Conservation (phyloP, 2,329 filamentous ascomycete genomes). For the Trichoderma endophyticum region DNA sequence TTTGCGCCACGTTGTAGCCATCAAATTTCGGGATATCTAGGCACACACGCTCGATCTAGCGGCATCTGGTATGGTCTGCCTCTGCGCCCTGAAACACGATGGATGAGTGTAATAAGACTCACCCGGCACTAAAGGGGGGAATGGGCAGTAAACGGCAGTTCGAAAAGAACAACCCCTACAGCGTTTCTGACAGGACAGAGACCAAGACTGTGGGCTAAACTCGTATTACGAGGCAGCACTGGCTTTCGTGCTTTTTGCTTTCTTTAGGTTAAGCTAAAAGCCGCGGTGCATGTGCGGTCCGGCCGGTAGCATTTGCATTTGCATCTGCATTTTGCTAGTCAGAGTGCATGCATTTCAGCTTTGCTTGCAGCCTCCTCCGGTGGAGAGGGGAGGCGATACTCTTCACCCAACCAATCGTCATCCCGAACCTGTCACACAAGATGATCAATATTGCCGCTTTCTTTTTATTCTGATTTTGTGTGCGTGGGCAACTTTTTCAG, state of each 20-base stretch:
- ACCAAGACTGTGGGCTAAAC: not conserved
- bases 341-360: not conserved
- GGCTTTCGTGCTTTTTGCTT: not conserved
- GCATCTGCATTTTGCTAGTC: not conserved
- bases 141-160: constrained; percentile 7
- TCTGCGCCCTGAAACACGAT: constrained; percentile 19
- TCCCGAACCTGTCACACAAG: not conserved
- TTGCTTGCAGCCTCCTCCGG: not conserved
- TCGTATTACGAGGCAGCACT: not conserved
- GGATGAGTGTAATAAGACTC: constrained; percentile 15
- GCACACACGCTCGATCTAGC: constrained; percentile 6
- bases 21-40: constrained; percentile 16
- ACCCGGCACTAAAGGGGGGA: constrained; percentile 8
- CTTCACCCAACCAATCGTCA: not conserved
- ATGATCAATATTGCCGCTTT: not conserved
- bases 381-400: not conserved
- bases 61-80: constrained; percentile 11
- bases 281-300: not conserved
- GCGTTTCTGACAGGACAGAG: not conserved
- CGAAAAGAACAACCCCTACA: constrained; percentile 2
- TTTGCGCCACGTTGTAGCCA: constrained; percentile 1
- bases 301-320: not conserved
- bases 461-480: not conserved
- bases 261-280: not conserved
- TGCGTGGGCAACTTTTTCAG: not conserved